Evolutionary conservation across 495 filamentous ascomycete species (phyloP).

Genomic region (Neurospora sp.): DNA sequence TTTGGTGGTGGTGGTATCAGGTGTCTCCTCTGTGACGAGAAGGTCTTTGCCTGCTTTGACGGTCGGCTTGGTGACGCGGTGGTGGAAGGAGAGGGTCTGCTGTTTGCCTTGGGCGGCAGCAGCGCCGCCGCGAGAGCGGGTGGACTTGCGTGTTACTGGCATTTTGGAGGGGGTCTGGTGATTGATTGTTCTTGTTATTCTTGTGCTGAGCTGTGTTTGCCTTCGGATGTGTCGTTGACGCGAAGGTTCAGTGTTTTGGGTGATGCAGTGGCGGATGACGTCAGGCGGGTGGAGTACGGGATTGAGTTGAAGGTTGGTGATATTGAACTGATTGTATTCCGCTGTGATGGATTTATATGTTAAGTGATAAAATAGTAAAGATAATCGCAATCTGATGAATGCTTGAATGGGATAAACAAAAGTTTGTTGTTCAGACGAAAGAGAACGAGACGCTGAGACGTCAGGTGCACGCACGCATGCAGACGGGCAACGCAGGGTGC

Average conservation of each 20-base stretch:
- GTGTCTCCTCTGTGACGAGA: slow-evolving; percentile 21
- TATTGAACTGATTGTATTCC: no score
- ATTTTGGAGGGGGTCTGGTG: slow-evolving; percentile 40
- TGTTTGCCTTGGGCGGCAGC: slow-evolving; percentile 32
- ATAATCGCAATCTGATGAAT: background rate
- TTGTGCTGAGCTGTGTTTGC: no score
- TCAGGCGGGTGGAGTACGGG: no score
- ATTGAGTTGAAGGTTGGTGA: no score
- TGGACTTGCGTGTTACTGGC: slow-evolving; percentile 57
- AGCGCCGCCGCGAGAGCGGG: slow-evolving; percentile 33
- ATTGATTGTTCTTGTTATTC: background rate
- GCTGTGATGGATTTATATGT: no score
- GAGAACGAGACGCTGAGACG: background rate
- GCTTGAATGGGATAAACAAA: background rate
- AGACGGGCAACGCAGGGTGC: background rate
- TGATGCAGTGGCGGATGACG: no score
- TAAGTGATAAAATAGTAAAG: background rate
- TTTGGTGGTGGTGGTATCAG: slow-evolving; percentile 8
- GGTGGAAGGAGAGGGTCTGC: slow-evolving; percentile 65
- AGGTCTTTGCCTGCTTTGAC: slow-evolving; percentile 41
- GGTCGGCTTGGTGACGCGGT: slow-evolving; percentile 63
- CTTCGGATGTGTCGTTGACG: no score
- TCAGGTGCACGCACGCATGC: background rate
- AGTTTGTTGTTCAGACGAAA: background rate
- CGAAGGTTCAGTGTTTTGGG: no score